Base-by-base conservation (phyloP, 352 stramenopile genomes). In the Hyaloperonospora arabidopsidis region DNA sequence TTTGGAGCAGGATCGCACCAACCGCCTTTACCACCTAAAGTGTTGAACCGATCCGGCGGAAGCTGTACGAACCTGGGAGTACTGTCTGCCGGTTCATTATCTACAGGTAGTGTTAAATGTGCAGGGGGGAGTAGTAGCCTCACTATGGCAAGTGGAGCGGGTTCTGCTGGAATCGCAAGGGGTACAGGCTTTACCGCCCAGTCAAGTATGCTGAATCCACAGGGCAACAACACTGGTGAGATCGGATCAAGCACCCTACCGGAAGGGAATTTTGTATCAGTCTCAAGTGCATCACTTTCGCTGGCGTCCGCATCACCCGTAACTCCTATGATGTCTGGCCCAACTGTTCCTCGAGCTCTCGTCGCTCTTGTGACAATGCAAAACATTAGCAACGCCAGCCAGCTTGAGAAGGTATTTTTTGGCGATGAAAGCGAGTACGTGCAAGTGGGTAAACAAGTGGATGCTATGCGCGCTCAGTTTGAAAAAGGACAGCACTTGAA, bases 321-420 rank as follows among this genome's bases (percentile, higher is more conserved):
- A 12, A 74, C 70, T 10, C 70, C 74, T 4, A 70, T 76, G 58
- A 68, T 68, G 39, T 67, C 72, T 11, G 48, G 62, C 1, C 52
- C 49, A 11, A 22, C 17, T 17, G 46, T 64, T 7, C 81, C 81
- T 18, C 74, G 68, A n/a, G 81, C 78, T 3, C 41, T 89, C n/a
- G 70, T 91, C 1, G 70, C 75, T 4, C 57, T 92, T 14, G 68
- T 92, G 21, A 84, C 77, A 1, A 85, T 92, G 72, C 77, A 92
- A 49, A 89, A 77, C n/a, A 63, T 83, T 0, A 76, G 67, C 51
- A 84, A 74, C 19, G 67, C 78, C 2, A 66, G 45, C 15, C 68
- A 89, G 22, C 59, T 92, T 6, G 76, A 89, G 53, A 76, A 66
- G 45, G 87, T 89, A n/a, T 75, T 89, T 18, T 50, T 79, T 17